Evolutionary conservation across 192 early-diverging fungal genomes (phyloP).

Genomic region (Backusella tuberculispora): DNA sequence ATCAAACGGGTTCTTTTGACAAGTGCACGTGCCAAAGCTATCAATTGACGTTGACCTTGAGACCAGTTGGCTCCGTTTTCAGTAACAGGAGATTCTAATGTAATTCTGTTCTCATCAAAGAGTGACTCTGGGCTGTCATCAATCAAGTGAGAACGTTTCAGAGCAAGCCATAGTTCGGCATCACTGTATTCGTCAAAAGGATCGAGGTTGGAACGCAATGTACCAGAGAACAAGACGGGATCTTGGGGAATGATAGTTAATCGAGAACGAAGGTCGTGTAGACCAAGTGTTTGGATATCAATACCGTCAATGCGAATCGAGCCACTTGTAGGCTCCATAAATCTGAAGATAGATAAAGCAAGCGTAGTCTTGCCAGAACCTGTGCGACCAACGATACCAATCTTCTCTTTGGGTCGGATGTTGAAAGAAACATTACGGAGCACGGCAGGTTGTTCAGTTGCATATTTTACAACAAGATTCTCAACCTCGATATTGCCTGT

Average conservation of each 20-base stretch:
- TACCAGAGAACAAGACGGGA: slow-evolving; percentile 66
- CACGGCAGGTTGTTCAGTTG: slow-evolving; percentile 47
- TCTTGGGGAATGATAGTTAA: slow-evolving; percentile 93
- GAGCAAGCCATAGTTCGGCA: slow-evolving; percentile 59
- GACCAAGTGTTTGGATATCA: slow-evolving; percentile 67
- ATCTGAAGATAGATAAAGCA: slow-evolving; percentile 52
- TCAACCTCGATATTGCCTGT: slow-evolving; percentile 41
- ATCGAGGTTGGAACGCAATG: slow-evolving; percentile 72
- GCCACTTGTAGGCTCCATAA: slow-evolving; percentile 53
- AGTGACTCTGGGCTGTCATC: not conserved
- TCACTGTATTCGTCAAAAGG: slow-evolving; percentile 56
- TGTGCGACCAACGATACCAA: slow-evolving; percentile 58
- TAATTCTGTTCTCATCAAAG: slow-evolving; percentile 30
- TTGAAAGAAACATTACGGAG: slow-evolving; percentile 49
- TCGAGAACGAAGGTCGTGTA: slow-evolving; percentile 66
- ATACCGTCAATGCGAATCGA: slow-evolving; percentile 70
- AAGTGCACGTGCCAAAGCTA: slow-evolving; percentile 65
- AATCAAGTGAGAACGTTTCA: slow-evolving; percentile 19
- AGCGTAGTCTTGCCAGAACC: slow-evolving; percentile 55
- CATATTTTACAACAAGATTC: slow-evolving; percentile 41
- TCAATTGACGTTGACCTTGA: slow-evolving; percentile 58
- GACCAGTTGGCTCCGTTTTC: slow-evolving; percentile 63
- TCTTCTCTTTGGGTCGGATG: slow-evolving; percentile 44
- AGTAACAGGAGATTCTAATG: slow-evolving; percentile 46
- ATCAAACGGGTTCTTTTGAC: slow-evolving; percentile 58